Evolutionary conservation across 2,329 filamentous ascomycete genomes (phyloP).

Genomic region (Penicillium olsonii): DNA sequence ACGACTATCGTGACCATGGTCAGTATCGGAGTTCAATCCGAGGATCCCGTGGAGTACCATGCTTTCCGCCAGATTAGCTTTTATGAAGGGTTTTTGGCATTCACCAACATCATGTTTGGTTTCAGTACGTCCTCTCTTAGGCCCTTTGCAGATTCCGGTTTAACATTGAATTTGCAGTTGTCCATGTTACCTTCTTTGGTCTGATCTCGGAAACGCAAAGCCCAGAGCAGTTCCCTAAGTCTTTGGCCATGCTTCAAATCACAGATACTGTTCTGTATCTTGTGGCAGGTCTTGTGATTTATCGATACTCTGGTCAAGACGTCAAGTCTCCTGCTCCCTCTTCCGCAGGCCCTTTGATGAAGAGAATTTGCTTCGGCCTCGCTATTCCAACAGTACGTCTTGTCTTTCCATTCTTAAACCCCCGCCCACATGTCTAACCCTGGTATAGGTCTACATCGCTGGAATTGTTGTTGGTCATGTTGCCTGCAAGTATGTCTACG

Average conservation of each 20-base stretch:
- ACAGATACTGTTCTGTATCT: slow-evolving; percentile 64
- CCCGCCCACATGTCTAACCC: neutral
- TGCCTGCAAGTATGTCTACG: slow-evolving; percentile 64
- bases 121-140: slow-evolving; percentile 41
- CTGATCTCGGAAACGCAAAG: slow-evolving; percentile 64
- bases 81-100: slow-evolving; percentile 35
- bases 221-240: slow-evolving; percentile 59
- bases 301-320: slow-evolving; percentile 62
- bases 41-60: slow-evolving; percentile 35
- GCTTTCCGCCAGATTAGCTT: slow-evolving; percentile 51
- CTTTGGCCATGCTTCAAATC: slow-evolving; percentile 60
- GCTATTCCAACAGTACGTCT: slow-evolving; percentile 59
- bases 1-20: slow-evolving; percentile 67
- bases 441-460: slow-evolving; percentile 52
- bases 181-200: slow-evolving; percentile 65
- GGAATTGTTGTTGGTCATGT: slow-evolving; percentile 69
- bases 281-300: slow-evolving; percentile 66
- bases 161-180: slow-evolving; percentile 28
- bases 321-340: slow-evolving; percentile 66
- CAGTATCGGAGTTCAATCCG: slow-evolving; percentile 56
- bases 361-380: slow-evolving; percentile 65
- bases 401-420: no score
- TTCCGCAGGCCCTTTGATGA: slow-evolving; percentile 56
- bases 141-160: no score
- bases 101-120: slow-evolving; percentile 68